A percentile compares a stretch with the other conserved stretches of the same genome.
phyloP scores from a whole-genome alignment of 1,139 yeast genomes.

The Scheffersomyces insectosa region DNA sequence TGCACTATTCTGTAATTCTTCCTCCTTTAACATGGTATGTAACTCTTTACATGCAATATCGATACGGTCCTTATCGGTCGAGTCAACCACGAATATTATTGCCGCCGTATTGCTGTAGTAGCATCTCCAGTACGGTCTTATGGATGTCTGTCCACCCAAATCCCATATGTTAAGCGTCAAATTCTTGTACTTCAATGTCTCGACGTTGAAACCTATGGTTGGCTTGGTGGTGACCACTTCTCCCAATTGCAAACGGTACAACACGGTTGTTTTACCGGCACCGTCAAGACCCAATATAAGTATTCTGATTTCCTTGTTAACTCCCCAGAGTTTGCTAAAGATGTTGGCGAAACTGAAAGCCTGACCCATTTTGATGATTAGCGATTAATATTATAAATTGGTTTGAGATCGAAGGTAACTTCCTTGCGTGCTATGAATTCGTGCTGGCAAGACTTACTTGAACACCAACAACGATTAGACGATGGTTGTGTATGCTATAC shows the following conservation, averaged over 20 bases:
- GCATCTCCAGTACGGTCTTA: slow-evolving; percentile 98
- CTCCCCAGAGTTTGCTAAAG: slow-evolving; percentile 86
- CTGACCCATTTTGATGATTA: slow-evolving; percentile 62
- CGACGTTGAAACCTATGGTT: slow-evolving; percentile 94
- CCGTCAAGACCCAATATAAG: slow-evolving; percentile 93
- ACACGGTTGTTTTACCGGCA: slow-evolving; percentile 96
- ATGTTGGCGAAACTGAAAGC: slow-evolving; percentile 72
- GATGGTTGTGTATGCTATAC: too few relatives aligned
- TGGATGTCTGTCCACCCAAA: slow-evolving; percentile 95
- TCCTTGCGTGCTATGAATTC: too few relatives aligned
- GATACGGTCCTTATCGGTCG: slow-evolving; percentile 93
- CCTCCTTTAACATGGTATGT: slow-evolving; percentile 89
- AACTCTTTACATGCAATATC: slow-evolving; percentile 85
- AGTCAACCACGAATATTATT: slow-evolving; percentile 92
- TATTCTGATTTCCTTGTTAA: slow-evolving; percentile 86
- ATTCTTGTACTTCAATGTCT: slow-evolving; percentile 86
- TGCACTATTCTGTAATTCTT: slow-evolving; percentile 87
- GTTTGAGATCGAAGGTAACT: too few relatives aligned
- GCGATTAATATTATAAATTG: neutral
- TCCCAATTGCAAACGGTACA: slow-evolving; percentile 88
- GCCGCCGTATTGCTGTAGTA: slow-evolving; percentile 96
- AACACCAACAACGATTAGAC: too few relatives aligned
- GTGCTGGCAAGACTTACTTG: too few relatives aligned
- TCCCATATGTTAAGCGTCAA: slow-evolving; percentile 88
- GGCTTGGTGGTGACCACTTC: slow-evolving; percentile 95